Evolutionary conservation across 495 filamentous ascomycete species (phyloP).

Genomic region (Daldinia vernicosa): DNA sequence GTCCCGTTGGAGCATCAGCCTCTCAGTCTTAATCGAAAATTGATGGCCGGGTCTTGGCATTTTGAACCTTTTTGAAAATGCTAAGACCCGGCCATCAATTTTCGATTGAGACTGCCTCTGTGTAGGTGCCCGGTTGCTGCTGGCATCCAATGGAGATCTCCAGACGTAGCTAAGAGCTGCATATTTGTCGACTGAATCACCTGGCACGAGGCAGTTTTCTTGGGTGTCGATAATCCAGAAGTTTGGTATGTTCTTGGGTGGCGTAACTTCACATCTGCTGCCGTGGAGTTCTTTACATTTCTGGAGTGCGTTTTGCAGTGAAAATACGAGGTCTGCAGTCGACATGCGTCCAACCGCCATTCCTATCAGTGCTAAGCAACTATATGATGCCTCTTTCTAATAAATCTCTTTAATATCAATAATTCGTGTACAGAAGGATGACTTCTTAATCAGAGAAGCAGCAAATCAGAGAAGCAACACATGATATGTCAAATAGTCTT

Average conservation of each 20-base stretch:
- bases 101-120: too few species aligned
- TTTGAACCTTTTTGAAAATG: too few species aligned
- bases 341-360: background rate
- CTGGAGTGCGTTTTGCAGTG: background rate
- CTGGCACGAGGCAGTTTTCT: background rate
- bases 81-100: too few species aligned
- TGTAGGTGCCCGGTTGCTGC: background rate
- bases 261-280: background rate
- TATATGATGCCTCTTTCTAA: too few species aligned
- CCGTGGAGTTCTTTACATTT: background rate
- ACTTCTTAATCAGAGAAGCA: too few species aligned
- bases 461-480: too few species aligned
- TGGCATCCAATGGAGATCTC: background rate
- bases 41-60: too few species aligned
- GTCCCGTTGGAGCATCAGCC: background rate
- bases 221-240: background rate
- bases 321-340: background rate
- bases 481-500: too few species aligned
- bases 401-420: too few species aligned
- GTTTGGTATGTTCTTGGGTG: background rate
- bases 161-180: background rate
- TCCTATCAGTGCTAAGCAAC: too few species aligned
- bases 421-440: too few species aligned
- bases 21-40: too few species aligned
- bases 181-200: background rate